Evolutionary conservation across 306 rosid genomes (phyloP), one percentile per base, ranked within the genome.

Genomic region (Acmispon strigosus): DNA sequence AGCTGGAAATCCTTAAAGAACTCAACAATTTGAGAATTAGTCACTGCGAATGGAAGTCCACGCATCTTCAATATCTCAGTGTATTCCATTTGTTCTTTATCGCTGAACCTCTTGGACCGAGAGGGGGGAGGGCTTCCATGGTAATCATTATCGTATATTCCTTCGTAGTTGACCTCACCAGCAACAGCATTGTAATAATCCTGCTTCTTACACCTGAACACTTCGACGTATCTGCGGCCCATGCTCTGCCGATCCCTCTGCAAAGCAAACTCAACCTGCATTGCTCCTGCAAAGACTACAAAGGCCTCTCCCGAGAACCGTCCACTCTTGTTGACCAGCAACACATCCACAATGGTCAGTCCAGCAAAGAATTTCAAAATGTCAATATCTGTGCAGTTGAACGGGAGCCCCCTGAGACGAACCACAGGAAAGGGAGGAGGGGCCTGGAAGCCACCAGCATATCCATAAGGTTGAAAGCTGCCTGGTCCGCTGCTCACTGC

Each of bases 321-420:
- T 8, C 99, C 99, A 72, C 79, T 85, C 84, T 95, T 95, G 96
- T 91, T 91, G 82, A 91, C 99, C 80, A 95, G 90, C 88, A 95
- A 66, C 44, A 95, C 96, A 73, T 95, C 99, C 67, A 91, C 96
- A 50, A 91, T 89, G 76, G 94, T 89, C 73, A 95, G 82, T 39
- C 99, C 99, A 36, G 97, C 92, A 81, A 95, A 95, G 84, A 95
- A 95, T 77, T 95, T 91, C 85, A 91, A 86, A 41, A 95, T 85
- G 82, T 95, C 99, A n/a, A 89, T 85, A 61, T 95, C 97, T 0
- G 96, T 78, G 81, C 99, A 95, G 86, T 91, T 86, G 80, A 95
- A 95, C 7, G 99, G 99, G 65, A 95, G 97, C 74, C 99, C 99
- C 87, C 99, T 85, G 60, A 95, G 92, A 57, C 96, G 97, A 79